These are phyloP conservation scores for Acer yangbiense DNA, from an alignment of 345 rosid genomes.

Conservation along the genomic window DNA sequence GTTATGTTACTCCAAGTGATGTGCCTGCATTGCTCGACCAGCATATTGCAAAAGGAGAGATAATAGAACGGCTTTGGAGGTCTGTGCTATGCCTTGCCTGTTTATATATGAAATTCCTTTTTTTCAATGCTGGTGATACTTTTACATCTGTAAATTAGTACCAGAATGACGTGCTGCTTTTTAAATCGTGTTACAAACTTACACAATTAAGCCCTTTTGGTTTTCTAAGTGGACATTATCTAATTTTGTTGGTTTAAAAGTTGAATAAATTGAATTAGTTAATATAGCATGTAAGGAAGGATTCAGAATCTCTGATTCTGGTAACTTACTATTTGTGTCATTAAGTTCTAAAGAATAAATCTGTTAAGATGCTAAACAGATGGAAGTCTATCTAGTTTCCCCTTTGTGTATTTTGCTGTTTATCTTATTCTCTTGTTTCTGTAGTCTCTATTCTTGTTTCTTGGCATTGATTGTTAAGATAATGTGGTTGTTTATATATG, in stretches of 20 bases:
- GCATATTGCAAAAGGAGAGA: slow-evolving; percentile 78
- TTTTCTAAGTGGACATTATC: not conserved
- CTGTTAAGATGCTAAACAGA: not conserved
- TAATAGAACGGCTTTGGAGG: slow-evolving; percentile 84
- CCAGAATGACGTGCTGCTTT: slow-evolving; percentile 5
- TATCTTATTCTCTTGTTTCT: not conserved
- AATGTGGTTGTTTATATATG: not conserved
- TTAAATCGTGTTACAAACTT: not conserved
- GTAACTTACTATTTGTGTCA: not conserved
- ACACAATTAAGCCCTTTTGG: not conserved
- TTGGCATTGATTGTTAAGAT: not conserved
- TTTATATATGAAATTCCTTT: slow-evolving; percentile 14
- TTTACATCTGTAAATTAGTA: not conserved
- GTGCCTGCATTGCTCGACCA: slow-evolving; percentile 85
- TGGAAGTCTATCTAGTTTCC: not conserved
- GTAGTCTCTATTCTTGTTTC: not conserved
- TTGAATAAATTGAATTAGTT: not conserved
- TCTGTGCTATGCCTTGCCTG: slow-evolving; percentile 29
- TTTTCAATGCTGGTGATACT: not conserved
- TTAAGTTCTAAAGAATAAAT: not conserved
- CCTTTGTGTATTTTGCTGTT: not conserved
- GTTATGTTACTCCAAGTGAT: slow-evolving; percentile 91
- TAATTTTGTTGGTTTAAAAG: not conserved
- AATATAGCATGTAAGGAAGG: too few relatives aligned
- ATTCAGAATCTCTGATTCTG: not conserved